Percentiles rank a stretch among this genome's conserved stretches.
Conservation (phyloP, 768 basidiomycete species). For the Termitomyces sp. region DNA sequence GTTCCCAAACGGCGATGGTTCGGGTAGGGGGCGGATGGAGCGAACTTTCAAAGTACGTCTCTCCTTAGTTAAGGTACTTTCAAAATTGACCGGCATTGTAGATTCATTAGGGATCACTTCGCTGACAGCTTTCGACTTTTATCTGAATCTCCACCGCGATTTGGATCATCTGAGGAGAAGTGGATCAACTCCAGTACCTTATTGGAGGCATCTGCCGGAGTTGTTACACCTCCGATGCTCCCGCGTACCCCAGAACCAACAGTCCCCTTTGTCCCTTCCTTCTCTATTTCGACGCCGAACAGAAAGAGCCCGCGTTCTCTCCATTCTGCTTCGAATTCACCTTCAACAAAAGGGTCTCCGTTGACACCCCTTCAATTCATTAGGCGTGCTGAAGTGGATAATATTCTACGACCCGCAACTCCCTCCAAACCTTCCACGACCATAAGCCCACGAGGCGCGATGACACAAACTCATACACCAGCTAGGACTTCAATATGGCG, state of each 20-base stretch:
- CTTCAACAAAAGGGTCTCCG: conserved; percentile 66
- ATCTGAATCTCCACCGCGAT: conserved; percentile 57
- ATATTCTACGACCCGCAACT: conserved; percentile 53
- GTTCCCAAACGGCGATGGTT: conserved; percentile 94
- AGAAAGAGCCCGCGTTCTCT: conserved; percentile 48
- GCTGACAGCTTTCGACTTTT: conserved; percentile 78
- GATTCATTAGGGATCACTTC: conserved; percentile 85
- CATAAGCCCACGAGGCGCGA: conserved; percentile 34
- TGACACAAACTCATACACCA: conserved; percentile 40
- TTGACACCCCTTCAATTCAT: conserved; percentile 83
- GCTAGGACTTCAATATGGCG: conserved; percentile 61
- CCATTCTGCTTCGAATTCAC: conserved; percentile 33
- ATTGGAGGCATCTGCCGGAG: conserved; percentile 47
- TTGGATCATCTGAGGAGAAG: conserved; percentile 58
- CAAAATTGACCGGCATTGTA: conserved; percentile 24
- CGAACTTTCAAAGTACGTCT: conserved; percentile 80
- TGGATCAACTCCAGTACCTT: conserved; percentile 84
- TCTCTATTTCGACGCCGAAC: conserved; percentile 59
- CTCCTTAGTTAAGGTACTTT: background rate
- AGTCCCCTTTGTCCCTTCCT: conserved; percentile 56
- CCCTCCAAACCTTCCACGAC: conserved; percentile 54
- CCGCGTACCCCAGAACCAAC: conserved; percentile 66
- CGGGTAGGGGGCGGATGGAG: conserved; percentile 94
- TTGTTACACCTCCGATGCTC: conserved; percentile 27
- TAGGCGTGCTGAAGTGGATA: conserved; percentile 67